Conservation (phyloP, 2,329 filamentous ascomycete genomes). For the Aciculosporium take region DNA sequence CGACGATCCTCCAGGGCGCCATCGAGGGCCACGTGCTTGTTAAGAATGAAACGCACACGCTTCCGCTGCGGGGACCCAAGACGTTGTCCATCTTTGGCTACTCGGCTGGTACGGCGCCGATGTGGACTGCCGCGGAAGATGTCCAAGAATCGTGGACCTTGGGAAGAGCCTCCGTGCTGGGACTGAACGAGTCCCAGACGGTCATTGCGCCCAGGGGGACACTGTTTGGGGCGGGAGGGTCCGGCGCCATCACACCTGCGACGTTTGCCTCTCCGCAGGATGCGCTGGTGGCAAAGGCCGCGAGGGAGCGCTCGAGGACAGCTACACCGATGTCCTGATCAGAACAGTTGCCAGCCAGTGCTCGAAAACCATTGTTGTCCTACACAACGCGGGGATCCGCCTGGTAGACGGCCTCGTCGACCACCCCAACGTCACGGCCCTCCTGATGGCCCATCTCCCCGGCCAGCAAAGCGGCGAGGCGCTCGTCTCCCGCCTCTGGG, state of each 20-base stretch:
- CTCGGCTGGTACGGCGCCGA: slow-evolving; percentile 30
- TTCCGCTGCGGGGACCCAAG: slow-evolving; percentile 37
- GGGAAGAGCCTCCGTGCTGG: not conserved
- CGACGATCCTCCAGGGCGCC: slow-evolving; percentile 36
- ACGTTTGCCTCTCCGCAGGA: slow-evolving; percentile 38
- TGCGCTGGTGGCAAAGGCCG: slow-evolving; percentile 35
- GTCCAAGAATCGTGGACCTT: not conserved
- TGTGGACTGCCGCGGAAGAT: not conserved
- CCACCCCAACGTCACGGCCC: slow-evolving; percentile 47
- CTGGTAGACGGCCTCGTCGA: slow-evolving; percentile 48
- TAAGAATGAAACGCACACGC: slow-evolving; percentile 41
- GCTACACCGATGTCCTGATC: slow-evolving; percentile 45
- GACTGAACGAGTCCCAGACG: not conserved
- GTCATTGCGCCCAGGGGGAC: slow-evolving; percentile 30
- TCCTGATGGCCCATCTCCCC: slow-evolving; percentile 50
- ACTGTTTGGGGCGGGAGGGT: slow-evolving; percentile 26
- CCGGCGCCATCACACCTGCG: slow-evolving; percentile 31
- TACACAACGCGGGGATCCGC: slow-evolving; percentile 43
- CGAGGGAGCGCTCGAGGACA: slow-evolving; percentile 49
- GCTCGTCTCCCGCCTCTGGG: slow-evolving; percentile 42
- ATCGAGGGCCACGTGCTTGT: slow-evolving; percentile 50
- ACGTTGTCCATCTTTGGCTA: slow-evolving; percentile 46
- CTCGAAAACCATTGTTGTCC: slow-evolving; percentile 46
- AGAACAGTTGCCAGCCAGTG: slow-evolving; percentile 42
- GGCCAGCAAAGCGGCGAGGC: slow-evolving; percentile 48